A percentile compares a stretch with the other conserved stretches of the same genome.
phyloP scores from a whole-genome alignment of 257 asterid genomes.

The Penstemon barbatus region DNA sequence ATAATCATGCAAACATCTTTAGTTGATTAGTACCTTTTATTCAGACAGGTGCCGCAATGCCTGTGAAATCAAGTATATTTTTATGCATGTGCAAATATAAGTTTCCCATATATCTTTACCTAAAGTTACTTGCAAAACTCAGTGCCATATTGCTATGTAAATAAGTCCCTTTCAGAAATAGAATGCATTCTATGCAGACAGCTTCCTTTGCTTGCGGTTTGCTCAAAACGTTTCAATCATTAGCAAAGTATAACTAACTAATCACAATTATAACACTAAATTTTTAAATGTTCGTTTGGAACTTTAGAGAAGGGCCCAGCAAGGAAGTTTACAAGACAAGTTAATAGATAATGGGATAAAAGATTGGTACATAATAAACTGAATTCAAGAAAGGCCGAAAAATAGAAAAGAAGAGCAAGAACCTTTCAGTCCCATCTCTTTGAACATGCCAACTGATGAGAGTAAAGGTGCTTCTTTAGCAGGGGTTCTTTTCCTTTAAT shows the following conservation, averaged over 20 bases:
- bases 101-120: background rate
- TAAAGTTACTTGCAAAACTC: background rate
- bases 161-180: constrained; percentile 34
- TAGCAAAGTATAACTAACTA: constrained; percentile 29
- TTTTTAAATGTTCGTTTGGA: constrained; percentile 22
- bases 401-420: constrained; percentile 9
- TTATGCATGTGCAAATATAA: constrained; percentile 30
- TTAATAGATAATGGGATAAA: constrained; percentile 22
- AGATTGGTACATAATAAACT: constrained; percentile 5
- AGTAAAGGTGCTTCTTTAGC: constrained; percentile 19
- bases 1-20: constrained; percentile 45
- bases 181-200: constrained; percentile 29
- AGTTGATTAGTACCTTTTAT: constrained; percentile 41
- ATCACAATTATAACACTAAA: constrained; percentile 21
- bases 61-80: constrained; percentile 31
- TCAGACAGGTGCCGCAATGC: constrained; percentile 36
- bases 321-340: constrained; percentile 31
- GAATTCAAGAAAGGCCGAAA: background rate
- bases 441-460: constrained; percentile 23
- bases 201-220: constrained; percentile 41
- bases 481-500: constrained; percentile 15
- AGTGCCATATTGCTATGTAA: background rate
- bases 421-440: constrained; percentile 31
- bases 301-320: constrained; percentile 39
- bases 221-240: constrained; percentile 41